Evolutionary conservation across 2,329 filamentous ascomycete genomes (phyloP).

Genomic region (Paecilomyces sp.): DNA sequence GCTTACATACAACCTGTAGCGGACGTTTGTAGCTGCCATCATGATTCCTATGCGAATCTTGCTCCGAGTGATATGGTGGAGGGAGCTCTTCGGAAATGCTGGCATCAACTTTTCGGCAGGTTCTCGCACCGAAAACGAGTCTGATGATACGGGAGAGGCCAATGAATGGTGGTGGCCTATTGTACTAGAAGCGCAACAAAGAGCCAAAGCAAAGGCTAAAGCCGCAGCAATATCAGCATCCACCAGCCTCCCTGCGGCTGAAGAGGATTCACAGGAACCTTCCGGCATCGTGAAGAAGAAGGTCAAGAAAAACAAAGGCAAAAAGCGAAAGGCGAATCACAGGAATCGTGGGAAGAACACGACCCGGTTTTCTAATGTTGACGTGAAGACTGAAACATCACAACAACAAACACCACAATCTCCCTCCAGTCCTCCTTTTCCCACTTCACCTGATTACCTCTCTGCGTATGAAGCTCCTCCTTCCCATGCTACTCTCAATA

Average conservation of each 20-base stretch:
- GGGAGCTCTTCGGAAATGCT: neutral
- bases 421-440: neutral
- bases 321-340: constrained; percentile 1
- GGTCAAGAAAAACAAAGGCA: neutral
- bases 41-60: neutral
- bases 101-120: neutral
- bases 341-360: constrained; percentile 27
- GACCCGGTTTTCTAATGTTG: constrained; percentile 1
- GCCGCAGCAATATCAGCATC: neutral
- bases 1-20: neutral
- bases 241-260: neutral
- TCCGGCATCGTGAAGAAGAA: neutral
- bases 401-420: neutral
- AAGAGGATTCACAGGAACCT: neutral
- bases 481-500: neutral
- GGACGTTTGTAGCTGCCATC: neutral
- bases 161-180: constrained; percentile 1
- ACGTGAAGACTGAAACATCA: neutral
- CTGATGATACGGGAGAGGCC: neutral
- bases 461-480: neutral
- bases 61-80: neutral
- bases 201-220: neutral
- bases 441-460: neutral
- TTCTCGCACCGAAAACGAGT: neutral
- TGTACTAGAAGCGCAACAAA: neutral